Evolutionary conservation across 441 rosid species (phyloP).

Genomic region (Viola pubescens): DNA sequence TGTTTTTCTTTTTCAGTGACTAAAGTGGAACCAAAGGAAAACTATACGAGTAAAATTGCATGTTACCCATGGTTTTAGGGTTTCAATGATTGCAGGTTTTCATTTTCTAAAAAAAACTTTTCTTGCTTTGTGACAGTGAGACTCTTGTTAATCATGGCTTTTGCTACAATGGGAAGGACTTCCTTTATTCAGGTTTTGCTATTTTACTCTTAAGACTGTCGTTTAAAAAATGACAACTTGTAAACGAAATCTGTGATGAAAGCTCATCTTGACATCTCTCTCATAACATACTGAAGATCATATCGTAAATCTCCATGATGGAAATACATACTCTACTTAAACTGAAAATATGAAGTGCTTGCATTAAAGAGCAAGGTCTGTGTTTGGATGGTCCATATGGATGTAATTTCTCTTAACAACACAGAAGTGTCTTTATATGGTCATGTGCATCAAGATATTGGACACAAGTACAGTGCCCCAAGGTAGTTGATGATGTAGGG

Average conservation of each 20-base stretch:
- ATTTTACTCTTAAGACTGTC: not conserved
- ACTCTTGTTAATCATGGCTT: conserved; percentile 78
- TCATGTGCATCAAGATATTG: not conserved
- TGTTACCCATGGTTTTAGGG: not conserved
- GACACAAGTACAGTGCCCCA: not conserved
- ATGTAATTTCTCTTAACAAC: too few relatives aligned
- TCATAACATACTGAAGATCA: not conserved
- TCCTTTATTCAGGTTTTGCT: conserved; percentile 75
- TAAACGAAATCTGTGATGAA: not conserved
- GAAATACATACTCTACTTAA: not conserved
- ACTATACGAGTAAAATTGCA: not conserved
- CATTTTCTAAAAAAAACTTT: conserved; percentile 3
- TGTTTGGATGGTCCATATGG: not conserved
- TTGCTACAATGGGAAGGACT: conserved; percentile 89
- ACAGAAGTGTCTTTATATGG: not conserved
- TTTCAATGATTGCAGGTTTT: not conserved
- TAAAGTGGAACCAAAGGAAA: not conserved
- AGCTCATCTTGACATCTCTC: not conserved
- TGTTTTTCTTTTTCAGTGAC: too few relatives aligned
- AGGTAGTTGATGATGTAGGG: not conserved
- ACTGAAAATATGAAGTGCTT: not conserved
- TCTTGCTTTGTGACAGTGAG: conserved; percentile 36
- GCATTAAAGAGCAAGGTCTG: not conserved
- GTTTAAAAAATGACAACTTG: not conserved
- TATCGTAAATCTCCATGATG: not conserved